Base-by-base conservation (phyloP, 768 basidiomycete species). In the Pleurotus sapidus region DNA sequence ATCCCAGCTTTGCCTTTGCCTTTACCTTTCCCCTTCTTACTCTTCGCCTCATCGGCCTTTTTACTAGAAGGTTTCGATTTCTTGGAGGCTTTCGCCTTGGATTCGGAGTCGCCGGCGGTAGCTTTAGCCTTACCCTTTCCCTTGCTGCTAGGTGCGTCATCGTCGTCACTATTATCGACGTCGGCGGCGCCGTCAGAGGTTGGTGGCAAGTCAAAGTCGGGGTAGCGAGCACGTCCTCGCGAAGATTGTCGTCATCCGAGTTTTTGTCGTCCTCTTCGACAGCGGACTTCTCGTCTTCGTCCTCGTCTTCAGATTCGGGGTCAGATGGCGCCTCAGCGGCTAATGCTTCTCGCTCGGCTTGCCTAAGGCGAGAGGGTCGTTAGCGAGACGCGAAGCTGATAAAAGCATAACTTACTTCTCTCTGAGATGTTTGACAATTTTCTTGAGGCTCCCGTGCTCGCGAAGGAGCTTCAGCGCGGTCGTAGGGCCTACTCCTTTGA, bases 401-500 rank as follows among this genome's bases (percentile, higher is more conserved):
- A 37, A 2, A 24, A 55, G n/a, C n/a, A 49, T 4, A 20, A 64
- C 80, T 58, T 67, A 88, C 88, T 90, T 95, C 70, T 84, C 88
- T 53, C 86, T 82, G 7, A 97, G 76, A 65, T 93, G 87, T 57
- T 87, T 82, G 37, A 97, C 75, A 38, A 97, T 88, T 2, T 77
- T 80, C 45, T 78, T 83, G 17, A 99, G 79, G 8, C 79, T 78
- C 7, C 86, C 86, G 58, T 91, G 75, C 66, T 99, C 96, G 60
- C 90, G 79, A 45, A 98, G 80, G 30, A 98, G 82, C 72, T 98
- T 99, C 51, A 97, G 76, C 3, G 96, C 97, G 12, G 88, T 93
- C 70, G 98, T 97, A 12, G 97, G 95, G 24, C 97, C 97, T 43
- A 99, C 76, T 2, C 97, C 97, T 71, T 87, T 95, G 68, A 97